Evolutionary conservation across 768 basidiomycete genomes (phyloP).

Genomic region (Mycena vulgaris): DNA sequence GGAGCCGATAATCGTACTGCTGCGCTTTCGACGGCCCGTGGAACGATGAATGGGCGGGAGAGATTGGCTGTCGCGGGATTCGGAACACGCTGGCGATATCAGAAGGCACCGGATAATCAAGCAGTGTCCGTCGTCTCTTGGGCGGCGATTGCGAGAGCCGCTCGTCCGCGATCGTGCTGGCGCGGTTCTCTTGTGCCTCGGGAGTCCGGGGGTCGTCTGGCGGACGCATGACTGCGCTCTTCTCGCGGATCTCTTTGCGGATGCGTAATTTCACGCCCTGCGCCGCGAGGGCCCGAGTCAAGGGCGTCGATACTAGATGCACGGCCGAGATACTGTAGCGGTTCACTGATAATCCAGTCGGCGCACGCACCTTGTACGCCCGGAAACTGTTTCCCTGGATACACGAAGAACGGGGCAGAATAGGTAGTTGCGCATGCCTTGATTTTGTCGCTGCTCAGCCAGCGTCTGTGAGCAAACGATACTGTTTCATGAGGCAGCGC

Average conservation of each 20-base stretch:
- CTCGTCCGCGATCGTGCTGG: background rate
- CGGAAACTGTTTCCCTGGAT: conserved; percentile 62
- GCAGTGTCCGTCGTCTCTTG: conserved; percentile 31
- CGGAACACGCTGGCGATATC: conserved; percentile 2
- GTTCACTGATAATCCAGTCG: background rate
- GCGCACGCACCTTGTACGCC: conserved; percentile 58
- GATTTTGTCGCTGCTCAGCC: conserved; percentile 51
- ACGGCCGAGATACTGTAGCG: background rate
- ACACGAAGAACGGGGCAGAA: conserved; percentile 63
- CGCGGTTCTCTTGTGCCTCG: conserved; percentile 2
- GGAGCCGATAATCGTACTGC: background rate
- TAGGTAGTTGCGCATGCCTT: conserved; percentile 57
- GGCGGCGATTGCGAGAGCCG: conserved; percentile 27
- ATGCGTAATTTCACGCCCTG: conserved; percentile 62
- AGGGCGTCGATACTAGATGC: conserved; percentile 55
- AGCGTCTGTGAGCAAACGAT: too few species aligned
- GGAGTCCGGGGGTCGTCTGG: conserved; percentile 6
- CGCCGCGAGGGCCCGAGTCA: conserved; percentile 58
- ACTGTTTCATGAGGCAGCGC: background rate
- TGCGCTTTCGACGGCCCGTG: background rate
- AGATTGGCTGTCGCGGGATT: background rate
- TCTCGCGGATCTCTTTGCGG: conserved; percentile 52
- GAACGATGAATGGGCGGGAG: background rate
- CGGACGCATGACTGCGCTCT: background rate
- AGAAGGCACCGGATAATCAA: background rate